Evolutionary conservation across 345 rosid species (phyloP).

Genomic region (Sisymbrium irio): DNA sequence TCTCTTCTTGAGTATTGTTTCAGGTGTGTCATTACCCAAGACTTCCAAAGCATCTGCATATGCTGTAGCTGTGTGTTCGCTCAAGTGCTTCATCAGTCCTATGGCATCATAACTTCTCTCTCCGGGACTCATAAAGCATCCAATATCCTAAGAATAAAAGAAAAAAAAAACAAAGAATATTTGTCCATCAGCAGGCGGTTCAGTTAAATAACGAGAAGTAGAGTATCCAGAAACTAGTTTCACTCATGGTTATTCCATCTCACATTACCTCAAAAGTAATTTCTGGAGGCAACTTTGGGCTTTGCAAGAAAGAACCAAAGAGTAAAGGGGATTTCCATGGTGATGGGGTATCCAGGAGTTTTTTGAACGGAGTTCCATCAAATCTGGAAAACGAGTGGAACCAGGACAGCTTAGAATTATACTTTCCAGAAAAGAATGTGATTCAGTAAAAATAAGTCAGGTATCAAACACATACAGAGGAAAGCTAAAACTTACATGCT

Average conservation of each 20-base stretch:
- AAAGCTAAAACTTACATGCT: conserved; percentile 53
- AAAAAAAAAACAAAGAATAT: not conserved
- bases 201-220: not conserved
- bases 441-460: conserved; percentile 7
- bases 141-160: conserved; percentile 66
- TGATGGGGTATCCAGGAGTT: conserved; percentile 82
- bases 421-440: not conserved
- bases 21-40: conserved; percentile 73
- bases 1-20: conserved; percentile 47
- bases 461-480: conserved; percentile 8
- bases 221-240: conserved; percentile 7
- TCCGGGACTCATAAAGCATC: conserved; percentile 82
- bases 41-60: conserved; percentile 94
- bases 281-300: conserved; percentile 76
- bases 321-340: conserved; percentile 98
- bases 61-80: conserved; percentile 80
- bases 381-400: conserved; percentile 47
- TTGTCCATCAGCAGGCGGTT: not conserved
- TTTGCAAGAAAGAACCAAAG: conserved; percentile 70
- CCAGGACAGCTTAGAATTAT: conserved; percentile 7
- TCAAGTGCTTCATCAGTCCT: conserved; percentile 83
- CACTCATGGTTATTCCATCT: not conserved
- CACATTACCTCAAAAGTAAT: conserved; percentile 78
- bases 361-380: conserved; percentile 76
- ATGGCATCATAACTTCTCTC: conserved; percentile 90